A percentile compares a stretch with the other conserved stretches of the same genome.
phyloP scores from a whole-genome alignment of 2,329 filamentous ascomycete species.

The Chrysoporthe austroafricana region DNA sequence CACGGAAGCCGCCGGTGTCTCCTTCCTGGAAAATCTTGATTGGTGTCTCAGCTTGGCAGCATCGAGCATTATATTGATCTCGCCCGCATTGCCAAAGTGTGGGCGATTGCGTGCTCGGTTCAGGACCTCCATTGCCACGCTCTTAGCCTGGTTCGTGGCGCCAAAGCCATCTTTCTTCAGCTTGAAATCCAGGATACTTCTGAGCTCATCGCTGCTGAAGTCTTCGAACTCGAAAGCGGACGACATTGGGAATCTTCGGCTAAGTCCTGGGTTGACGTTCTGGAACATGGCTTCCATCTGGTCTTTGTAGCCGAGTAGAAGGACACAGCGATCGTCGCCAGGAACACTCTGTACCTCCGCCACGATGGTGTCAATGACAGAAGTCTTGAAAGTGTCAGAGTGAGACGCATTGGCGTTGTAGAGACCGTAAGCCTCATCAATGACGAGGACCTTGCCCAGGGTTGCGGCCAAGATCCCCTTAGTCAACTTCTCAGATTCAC shows the following conservation, averaged over 20 bases:
- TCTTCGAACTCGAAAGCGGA: constrained; percentile 72
- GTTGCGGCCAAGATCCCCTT: constrained; percentile 71
- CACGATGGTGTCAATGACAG: constrained; percentile 75
- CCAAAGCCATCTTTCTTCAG: constrained; percentile 58
- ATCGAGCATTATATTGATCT: constrained; percentile 71
- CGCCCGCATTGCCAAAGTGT: constrained; percentile 74
- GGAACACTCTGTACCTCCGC: constrained; percentile 71
- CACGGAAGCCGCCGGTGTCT: constrained; percentile 31
- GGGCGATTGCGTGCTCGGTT: constrained; percentile 62
- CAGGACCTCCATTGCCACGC: constrained; percentile 63
- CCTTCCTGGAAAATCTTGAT: constrained; percentile 32
- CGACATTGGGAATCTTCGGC: constrained; percentile 65
- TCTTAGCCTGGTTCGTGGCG: constrained; percentile 55
- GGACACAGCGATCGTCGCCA: constrained; percentile 73
- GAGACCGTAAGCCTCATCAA: constrained; percentile 79
- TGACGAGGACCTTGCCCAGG: constrained; percentile 74
- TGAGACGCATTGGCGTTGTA: constrained; percentile 43
- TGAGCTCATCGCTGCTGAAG: constrained; percentile 62
- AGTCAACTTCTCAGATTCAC: constrained; percentile 71
- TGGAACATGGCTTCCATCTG: constrained; percentile 74
- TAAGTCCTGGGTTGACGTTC: constrained; percentile 73
- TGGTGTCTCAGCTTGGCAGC: constrained; percentile 53
- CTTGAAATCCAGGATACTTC: constrained; percentile 65
- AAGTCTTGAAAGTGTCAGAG: constrained; percentile 56
- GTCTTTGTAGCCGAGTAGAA: constrained; percentile 71